phyloP scores from a whole-genome alignment of 2,329 filamentous ascomycete species.

The Claviceps monticola region DNA sequence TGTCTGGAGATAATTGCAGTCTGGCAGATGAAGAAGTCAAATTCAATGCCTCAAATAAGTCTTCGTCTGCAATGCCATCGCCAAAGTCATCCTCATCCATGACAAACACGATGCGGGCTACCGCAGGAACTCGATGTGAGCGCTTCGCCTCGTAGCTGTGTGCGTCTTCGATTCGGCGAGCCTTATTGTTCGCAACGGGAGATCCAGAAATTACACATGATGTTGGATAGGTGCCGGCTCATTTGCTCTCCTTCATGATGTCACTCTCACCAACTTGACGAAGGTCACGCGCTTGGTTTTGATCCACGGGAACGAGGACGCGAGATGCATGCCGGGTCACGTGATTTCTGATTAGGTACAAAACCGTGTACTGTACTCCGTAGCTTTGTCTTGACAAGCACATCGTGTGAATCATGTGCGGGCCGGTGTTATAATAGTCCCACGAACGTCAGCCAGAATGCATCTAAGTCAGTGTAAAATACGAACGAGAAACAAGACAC shows the following conservation, averaged over 20 bases:
- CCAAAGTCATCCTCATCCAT: slow-evolving; percentile 51
- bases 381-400: too few relatives aligned
- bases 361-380: neutral
- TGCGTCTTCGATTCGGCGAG: neutral
- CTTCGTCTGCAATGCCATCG: slow-evolving; percentile 51
- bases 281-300: slow-evolving; percentile 4
- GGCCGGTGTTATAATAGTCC: too few relatives aligned
- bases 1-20: slow-evolving; percentile 1
- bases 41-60: slow-evolving; percentile 46
- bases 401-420: too few relatives aligned
- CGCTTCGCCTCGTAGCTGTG: neutral
- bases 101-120: slow-evolving; percentile 3
- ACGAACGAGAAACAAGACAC: too few relatives aligned
- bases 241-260: neutral
- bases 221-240: neutral
- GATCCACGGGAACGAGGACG: slow-evolving; percentile 8
- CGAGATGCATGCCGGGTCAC: slow-evolving; percentile 19
- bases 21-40: slow-evolving; percentile 27
- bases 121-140: neutral
- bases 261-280: neutral
- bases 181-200: neutral
- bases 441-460: too few relatives aligned
- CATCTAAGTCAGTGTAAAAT: too few relatives aligned
- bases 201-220: neutral
- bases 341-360: slow-evolving; percentile 7